Conservation (phyloP, 805 yeast species). For the Saturnispora quitensis region DNA sequence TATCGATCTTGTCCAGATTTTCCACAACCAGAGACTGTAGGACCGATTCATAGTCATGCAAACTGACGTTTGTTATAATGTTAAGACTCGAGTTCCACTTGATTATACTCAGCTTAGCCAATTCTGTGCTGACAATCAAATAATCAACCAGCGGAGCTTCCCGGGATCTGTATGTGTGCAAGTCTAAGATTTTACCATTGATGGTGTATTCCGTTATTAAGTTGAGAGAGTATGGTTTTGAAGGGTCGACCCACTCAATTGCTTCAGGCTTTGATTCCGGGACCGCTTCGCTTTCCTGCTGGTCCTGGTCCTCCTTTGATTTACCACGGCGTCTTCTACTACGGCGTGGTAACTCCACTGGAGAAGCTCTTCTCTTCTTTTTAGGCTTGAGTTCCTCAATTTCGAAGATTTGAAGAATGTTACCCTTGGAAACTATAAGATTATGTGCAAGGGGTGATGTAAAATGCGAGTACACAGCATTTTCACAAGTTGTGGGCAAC, state of each 20-base stretch:
- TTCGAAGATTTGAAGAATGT: constrained; percentile 54
- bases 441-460: constrained; percentile 35
- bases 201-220: constrained; percentile 59
- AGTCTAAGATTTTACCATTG: constrained; percentile 58
- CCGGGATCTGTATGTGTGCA: constrained; percentile 41
- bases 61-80: constrained; percentile 58
- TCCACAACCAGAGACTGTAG: constrained; percentile 43
- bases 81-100: constrained; percentile 54
- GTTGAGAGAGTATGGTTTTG: constrained; percentile 24
- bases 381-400: constrained; percentile 22
- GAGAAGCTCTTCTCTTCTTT: constrained; percentile 6
- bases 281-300: constrained; percentile 14
- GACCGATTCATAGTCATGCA: constrained; percentile 79
- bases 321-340: background rate
- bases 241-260: constrained; percentile 14
- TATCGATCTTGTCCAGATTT: constrained; percentile 25
- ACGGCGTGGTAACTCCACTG: background rate
- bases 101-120: constrained; percentile 70
- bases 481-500: constrained; percentile 67
- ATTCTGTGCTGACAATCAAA: constrained; percentile 55
- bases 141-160: constrained; percentile 45
- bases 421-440: constrained; percentile 62
- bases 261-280: constrained; percentile 10
- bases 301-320: constrained; percentile 5
- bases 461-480: constrained; percentile 41